Evolutionary conservation across 2,329 filamentous ascomycete species (phyloP).

Genomic region (Penicillium crustosum): DNA sequence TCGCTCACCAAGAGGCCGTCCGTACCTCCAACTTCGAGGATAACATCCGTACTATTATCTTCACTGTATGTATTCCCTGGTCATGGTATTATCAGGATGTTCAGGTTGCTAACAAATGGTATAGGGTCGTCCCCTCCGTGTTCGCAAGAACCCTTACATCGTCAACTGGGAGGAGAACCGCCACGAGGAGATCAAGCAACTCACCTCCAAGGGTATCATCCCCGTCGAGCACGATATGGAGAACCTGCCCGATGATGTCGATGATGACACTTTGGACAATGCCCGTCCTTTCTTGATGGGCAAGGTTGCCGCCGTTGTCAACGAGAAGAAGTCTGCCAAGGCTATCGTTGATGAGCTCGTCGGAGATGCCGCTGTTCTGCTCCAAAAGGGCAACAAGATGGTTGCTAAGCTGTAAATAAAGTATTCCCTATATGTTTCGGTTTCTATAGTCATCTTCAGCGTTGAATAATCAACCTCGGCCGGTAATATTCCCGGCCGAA

Average conservation of each 20-base stretch:
- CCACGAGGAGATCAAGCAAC: constrained; percentile 82
- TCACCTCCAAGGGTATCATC: constrained; percentile 84
- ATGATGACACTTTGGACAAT: constrained; percentile 88
- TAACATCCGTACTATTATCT: constrained; percentile 96
- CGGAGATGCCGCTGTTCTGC: constrained; percentile 68
- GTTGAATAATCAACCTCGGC: constrained; percentile 6
- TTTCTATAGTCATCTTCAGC: constrained; percentile 10
- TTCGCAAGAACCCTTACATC: constrained; percentile 92
- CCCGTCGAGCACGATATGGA: constrained; percentile 95
- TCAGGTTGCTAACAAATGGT: constrained; percentile 17
- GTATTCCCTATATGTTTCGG: background rate
- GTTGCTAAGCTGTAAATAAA: constrained; percentile 66
- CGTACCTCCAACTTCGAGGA: constrained; percentile 89
- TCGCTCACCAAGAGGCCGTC: constrained; percentile 93
- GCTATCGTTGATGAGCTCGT: constrained; percentile 94
- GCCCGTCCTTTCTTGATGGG: constrained; percentile 93
- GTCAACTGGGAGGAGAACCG: constrained; percentile 95
- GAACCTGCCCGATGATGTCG: constrained; percentile 68
- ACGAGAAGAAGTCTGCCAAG: constrained; percentile 89
- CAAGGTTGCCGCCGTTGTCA: constrained; percentile 90
- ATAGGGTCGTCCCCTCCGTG: constrained; percentile 81
- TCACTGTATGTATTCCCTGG: constrained; percentile 59
- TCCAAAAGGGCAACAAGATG: constrained; percentile 67
- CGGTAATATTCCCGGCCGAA: background rate
- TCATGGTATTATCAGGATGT: background rate